phyloP scores from a whole-genome alignment of 306 rosid genomes.

The Crotalaria pallida region DNA sequence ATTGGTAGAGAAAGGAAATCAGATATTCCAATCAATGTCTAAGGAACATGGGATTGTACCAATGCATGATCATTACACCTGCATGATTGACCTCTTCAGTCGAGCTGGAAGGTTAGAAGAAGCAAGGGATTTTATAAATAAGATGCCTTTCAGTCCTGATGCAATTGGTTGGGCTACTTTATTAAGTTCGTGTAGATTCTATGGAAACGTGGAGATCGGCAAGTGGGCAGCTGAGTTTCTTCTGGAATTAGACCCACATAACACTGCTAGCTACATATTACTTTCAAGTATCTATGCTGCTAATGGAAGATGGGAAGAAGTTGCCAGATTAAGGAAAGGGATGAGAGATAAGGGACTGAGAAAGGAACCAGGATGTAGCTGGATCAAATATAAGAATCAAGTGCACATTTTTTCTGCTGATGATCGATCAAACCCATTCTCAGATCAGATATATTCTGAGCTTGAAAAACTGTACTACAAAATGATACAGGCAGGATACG shows the following conservation, averaged over 20 bases:
- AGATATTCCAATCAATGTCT: conserved; percentile 61
- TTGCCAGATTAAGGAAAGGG: conserved; percentile 70
- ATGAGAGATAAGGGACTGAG: conserved; percentile 76
- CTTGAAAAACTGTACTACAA: conserved; percentile 54
- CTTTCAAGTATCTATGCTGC: conserved; percentile 84
- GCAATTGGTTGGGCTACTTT: conserved; percentile 89
- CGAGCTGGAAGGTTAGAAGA: conserved; percentile 86
- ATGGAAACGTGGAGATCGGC: conserved; percentile 66
- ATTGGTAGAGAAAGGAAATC: conserved; percentile 69
- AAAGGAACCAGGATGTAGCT: conserved; percentile 93
- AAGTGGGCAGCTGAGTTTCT: conserved; percentile 88
- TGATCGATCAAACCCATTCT: conserved; percentile 64
- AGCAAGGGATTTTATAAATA: conserved; percentile 56
- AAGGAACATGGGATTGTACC: conserved; percentile 64
- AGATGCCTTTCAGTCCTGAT: conserved; percentile 76
- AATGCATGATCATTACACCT: conserved; percentile 68
- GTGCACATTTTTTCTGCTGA: conserved; percentile 84
- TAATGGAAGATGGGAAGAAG: conserved; percentile 75
- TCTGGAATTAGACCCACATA: conserved; percentile 73
- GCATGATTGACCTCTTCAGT: conserved; percentile 87
- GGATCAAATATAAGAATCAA: conserved; percentile 80
- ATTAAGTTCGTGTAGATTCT: conserved; percentile 75
- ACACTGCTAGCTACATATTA: conserved; percentile 77
- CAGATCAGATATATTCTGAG: conserved; percentile 68
- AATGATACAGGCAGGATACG: conserved; percentile 72